Evolutionary conservation across 2,329 filamentous ascomycete species (phyloP).

Genomic region (Pestalotiopsis sp.): DNA sequence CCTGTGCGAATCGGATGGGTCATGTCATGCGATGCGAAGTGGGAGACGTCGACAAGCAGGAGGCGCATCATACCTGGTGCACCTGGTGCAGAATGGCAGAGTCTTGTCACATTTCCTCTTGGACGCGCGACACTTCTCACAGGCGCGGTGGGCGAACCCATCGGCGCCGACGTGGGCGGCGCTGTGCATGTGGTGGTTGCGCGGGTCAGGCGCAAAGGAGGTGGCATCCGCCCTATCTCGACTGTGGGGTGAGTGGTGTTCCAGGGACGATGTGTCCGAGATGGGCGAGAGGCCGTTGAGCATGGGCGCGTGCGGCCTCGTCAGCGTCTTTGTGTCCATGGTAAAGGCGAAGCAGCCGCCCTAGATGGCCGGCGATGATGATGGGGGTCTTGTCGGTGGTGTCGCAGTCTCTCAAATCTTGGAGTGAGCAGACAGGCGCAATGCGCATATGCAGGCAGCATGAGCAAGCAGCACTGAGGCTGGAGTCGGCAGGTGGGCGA

Average conservation of each 20-base stretch:
- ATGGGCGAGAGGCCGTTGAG: conserved; percentile 12
- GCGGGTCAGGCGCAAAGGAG: neutral
- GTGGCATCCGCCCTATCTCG: conserved; percentile 1
- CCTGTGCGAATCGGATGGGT: neutral
- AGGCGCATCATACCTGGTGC: conserved; percentile 26
- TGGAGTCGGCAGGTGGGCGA: neutral
- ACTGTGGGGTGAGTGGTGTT: conserved; percentile 8
- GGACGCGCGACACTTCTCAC: conserved; percentile 33
- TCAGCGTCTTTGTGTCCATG: neutral
- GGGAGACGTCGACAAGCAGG: neutral
- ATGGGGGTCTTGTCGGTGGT: neutral
- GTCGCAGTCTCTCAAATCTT: neutral
- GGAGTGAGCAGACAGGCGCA: neutral
- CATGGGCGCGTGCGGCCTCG: neutral
- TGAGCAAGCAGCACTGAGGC: neutral
- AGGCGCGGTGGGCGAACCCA: conserved; percentile 25
- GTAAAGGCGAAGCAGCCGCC: neutral
- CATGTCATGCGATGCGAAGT: neutral
- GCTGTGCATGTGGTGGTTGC: neutral
- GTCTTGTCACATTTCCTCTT: conserved; percentile 35
- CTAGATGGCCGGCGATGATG: neutral
- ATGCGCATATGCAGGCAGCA: neutral
- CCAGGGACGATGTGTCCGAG: conserved; percentile 9
- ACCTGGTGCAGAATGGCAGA: conserved; percentile 31
- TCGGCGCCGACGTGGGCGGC: neutral